These are phyloP conservation scores for Aspergillus leporis DNA, from an alignment of 495 filamentous ascomycete species.

Conservation along the genomic window DNA sequence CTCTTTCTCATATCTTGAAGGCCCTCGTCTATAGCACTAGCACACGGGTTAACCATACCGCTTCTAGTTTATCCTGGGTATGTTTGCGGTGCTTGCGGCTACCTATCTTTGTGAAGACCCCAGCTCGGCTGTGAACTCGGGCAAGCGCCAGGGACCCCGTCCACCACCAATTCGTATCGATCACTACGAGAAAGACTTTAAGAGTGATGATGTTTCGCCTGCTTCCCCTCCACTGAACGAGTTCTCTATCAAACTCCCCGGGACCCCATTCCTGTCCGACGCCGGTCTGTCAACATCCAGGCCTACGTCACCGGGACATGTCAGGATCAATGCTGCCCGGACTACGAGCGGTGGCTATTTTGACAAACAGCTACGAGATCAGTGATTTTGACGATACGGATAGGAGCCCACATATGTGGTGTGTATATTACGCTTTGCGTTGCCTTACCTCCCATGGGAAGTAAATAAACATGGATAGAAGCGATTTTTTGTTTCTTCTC, in stretches of 20 bases:
- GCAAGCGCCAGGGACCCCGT: slow-evolving; percentile 47
- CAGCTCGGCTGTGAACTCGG: slow-evolving; percentile 33
- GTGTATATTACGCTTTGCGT: slow-evolving; percentile 13
- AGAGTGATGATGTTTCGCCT: slow-evolving; percentile 52
- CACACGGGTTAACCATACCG: not conserved
- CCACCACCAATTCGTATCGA: slow-evolving; percentile 76
- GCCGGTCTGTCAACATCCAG: slow-evolving; percentile 62
- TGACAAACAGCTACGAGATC: slow-evolving; percentile 31
- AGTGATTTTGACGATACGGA: slow-evolving; percentile 19
- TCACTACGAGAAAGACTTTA: slow-evolving; percentile 65
- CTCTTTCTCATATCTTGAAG: not conserved
- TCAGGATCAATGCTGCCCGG: slow-evolving; percentile 43
- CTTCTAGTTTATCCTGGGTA: slow-evolving; percentile 78
- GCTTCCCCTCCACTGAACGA: slow-evolving; percentile 38
- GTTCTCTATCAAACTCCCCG: slow-evolving; percentile 53
- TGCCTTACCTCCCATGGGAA: slow-evolving; percentile 14
- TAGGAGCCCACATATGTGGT: slow-evolving; percentile 14
- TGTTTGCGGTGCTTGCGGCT: slow-evolving; percentile 70
- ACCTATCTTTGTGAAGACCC: slow-evolving; percentile 79
- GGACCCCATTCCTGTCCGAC: slow-evolving; percentile 52
- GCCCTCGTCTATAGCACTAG: not conserved
- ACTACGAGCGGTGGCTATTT: slow-evolving; percentile 35
- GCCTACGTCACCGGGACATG: slow-evolving; percentile 64
- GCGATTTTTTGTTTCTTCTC: slow-evolving; percentile 7
- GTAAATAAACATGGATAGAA: slow-evolving; percentile 24